These are phyloP conservation scores for Onygenales sp. DNA, from an alignment of 2,329 filamentous ascomycete species.

Conservation along the genomic window DNA sequence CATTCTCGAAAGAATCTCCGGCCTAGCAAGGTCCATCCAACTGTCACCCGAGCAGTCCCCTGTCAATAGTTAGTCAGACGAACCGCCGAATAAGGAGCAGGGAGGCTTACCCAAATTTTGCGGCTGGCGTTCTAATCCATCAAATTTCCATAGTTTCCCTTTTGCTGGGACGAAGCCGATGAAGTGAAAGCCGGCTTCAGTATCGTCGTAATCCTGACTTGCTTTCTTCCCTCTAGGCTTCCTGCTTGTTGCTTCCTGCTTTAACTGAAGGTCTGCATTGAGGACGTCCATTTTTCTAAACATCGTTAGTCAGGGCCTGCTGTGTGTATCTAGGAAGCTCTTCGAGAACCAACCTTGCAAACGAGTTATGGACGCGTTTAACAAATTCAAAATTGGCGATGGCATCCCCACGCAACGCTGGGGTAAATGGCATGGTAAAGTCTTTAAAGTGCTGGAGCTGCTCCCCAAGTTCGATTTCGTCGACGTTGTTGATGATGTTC, in stretches of 20 bases:
- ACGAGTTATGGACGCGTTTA: constrained; percentile 77
- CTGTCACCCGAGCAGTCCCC: constrained; percentile 39
- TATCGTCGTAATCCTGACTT: constrained; percentile 38
- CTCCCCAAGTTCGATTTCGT: constrained; percentile 57
- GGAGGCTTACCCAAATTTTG: constrained; percentile 46
- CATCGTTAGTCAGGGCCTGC: not conserved
- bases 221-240: constrained; percentile 19
- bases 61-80: constrained; percentile 13
- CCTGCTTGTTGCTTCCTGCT: constrained; percentile 33
- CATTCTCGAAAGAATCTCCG: constrained; percentile 60
- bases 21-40: constrained; percentile 59
- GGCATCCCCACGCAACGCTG: constrained; percentile 64
- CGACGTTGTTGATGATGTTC: constrained; percentile 85
- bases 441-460: constrained; percentile 63
- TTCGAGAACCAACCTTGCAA: constrained; percentile 51
- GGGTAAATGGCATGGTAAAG: constrained; percentile 57
- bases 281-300: constrained; percentile 64
- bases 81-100: not conserved
- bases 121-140: constrained; percentile 69
- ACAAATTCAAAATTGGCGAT: constrained; percentile 69
- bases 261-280: constrained; percentile 57
- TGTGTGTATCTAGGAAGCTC: not conserved
- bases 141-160: constrained; percentile 76
- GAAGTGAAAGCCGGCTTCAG: constrained; percentile 71
- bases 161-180: constrained; percentile 74